Evolutionary conservation across 1,284 basidiomycete species (phyloP).

Genomic region (Pisolithus thermaeus): DNA sequence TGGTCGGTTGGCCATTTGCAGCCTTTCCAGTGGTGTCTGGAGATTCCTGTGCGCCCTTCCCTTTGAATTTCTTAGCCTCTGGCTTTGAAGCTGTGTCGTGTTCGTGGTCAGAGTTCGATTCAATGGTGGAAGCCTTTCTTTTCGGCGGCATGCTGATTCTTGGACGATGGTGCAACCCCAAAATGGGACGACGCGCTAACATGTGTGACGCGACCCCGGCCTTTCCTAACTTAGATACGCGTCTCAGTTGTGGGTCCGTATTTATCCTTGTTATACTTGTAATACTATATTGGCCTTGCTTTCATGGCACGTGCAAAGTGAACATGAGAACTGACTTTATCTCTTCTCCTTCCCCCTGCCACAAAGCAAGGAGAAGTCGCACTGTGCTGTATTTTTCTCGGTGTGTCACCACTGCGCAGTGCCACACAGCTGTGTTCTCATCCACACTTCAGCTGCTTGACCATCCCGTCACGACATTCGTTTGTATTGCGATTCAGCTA

Average conservation of each 20-base stretch:
- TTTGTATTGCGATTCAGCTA: background rate
- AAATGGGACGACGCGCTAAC: background rate
- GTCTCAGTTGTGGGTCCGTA: background rate
- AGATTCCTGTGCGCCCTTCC: conserved; percentile 8
- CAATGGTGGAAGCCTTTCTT: conserved; percentile 18
- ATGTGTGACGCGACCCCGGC: background rate
- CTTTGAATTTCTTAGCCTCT: conserved; percentile 22
- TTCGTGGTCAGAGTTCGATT: conserved; percentile 20
- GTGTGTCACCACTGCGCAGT: background rate
- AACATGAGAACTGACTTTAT: background rate
- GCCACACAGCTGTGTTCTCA: background rate
- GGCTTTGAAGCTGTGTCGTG: conserved; percentile 10
- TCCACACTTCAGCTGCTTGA: background rate
- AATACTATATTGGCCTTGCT: conserved; percentile 7
- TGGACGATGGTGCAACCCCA: background rate
- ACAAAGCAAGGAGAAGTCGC: conserved; percentile 7
- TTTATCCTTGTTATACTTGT: conserved; percentile 8
- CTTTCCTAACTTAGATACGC: background rate
- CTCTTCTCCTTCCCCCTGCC: background rate
- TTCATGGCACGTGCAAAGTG: conserved; percentile 11
- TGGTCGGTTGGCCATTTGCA: conserved; percentile 57
- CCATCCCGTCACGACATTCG: conserved; percentile 1
- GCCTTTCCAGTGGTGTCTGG: conserved; percentile 12
- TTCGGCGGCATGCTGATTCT: conserved; percentile 25
- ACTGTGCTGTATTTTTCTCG: conserved; percentile 4